Conservation (phyloP, 805 yeast genomes). For the Metschnikowia dekortorum region DNA sequence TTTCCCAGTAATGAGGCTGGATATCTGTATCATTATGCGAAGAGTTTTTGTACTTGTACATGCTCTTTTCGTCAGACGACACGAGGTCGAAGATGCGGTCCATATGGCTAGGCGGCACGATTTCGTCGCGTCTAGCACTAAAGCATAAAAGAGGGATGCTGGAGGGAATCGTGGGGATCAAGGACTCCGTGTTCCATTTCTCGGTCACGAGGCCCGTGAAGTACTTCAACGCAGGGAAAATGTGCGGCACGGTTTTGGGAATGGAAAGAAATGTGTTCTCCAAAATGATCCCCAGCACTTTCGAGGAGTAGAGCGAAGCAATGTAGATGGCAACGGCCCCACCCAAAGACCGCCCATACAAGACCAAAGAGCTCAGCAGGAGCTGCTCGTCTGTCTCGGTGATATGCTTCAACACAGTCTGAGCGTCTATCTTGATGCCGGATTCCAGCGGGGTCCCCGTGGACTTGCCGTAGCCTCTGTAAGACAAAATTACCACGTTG, state of each 20-base stretch:
- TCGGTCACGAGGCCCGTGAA: constrained; percentile 66
- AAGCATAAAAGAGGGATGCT: constrained; percentile 65
- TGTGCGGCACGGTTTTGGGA: constrained; percentile 64
- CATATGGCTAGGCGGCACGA: constrained; percentile 90
- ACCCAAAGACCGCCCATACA: constrained; percentile 89
- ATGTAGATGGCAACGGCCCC: constrained; percentile 91
- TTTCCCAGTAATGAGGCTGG: constrained; percentile 76
- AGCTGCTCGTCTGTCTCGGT: constrained; percentile 46
- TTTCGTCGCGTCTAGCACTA: constrained; percentile 76
- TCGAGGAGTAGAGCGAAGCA: constrained; percentile 51
- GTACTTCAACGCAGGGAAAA: constrained; percentile 63
- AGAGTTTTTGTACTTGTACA: constrained; percentile 54
- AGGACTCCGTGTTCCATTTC: constrained; percentile 73
- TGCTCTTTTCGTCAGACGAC: constrained; percentile 45
- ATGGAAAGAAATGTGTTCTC: constrained; percentile 86
- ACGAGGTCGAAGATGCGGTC: constrained; percentile 51
- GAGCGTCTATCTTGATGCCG: constrained; percentile 82
- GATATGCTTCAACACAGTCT: constrained; percentile 61
- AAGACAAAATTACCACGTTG: constrained; percentile 81
- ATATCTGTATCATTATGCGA: constrained; percentile 81
- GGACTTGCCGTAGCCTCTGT: constrained; percentile 86
- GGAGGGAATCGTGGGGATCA: constrained; percentile 49
- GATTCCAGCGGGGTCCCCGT: constrained; percentile 71
- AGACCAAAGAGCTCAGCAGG: constrained; percentile 48
- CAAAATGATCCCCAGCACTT: constrained; percentile 61